A percentile compares a stretch with the other conserved stretches of the same genome.
Conservation (phyloP, 176 grass and related monocot species). For the Cymbopogon citratus region DNA sequence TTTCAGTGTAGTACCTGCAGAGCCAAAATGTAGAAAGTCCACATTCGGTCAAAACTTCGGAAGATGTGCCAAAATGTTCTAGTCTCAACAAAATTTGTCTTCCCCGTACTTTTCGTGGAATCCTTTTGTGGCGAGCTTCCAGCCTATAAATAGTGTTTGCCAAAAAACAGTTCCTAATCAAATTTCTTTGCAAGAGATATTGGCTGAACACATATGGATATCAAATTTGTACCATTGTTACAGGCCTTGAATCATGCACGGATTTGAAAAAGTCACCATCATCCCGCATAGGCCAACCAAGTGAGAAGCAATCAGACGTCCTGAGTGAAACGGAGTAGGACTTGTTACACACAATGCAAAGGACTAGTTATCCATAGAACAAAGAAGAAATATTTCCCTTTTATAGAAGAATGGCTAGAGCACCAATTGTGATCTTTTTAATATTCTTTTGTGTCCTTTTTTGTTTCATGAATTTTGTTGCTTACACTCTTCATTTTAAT, state of each 20-base stretch:
- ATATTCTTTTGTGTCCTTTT: neutral
- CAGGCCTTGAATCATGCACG: slow-evolving; percentile 45
- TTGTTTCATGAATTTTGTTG: neutral
- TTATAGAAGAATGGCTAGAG: no score
- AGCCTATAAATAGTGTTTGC: slow-evolving; percentile 44
- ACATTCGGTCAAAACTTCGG: slow-evolving; percentile 95
- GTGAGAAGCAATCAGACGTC: slow-evolving; percentile 85
- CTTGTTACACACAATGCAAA: slow-evolving; percentile 14
- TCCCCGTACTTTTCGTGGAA: slow-evolving; percentile 73
- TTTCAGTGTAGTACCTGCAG: slow-evolving; percentile 58
- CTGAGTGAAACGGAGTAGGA: slow-evolving; percentile 42
- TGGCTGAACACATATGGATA: neutral
- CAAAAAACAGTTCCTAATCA: neutral
- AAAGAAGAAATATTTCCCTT: no score
- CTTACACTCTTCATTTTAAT: neutral
- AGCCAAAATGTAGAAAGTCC: slow-evolving; percentile 93
- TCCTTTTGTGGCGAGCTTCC: slow-evolving; percentile 39
- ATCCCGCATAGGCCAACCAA: slow-evolving; percentile 98
- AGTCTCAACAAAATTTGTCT: slow-evolving; percentile 92
- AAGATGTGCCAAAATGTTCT: slow-evolving; percentile 97
- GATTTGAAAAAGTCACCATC: slow-evolving; percentile 95
- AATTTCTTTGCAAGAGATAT: slow-evolving; percentile 34
- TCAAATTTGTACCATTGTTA: slow-evolving; percentile 42
- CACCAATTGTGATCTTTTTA: neutral
- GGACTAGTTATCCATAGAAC: no score